Evolutionary conservation across 306 rosid species (phyloP), one percentile per base, ranked within the genome.

Genomic region (Aeschynomene evenia): DNA sequence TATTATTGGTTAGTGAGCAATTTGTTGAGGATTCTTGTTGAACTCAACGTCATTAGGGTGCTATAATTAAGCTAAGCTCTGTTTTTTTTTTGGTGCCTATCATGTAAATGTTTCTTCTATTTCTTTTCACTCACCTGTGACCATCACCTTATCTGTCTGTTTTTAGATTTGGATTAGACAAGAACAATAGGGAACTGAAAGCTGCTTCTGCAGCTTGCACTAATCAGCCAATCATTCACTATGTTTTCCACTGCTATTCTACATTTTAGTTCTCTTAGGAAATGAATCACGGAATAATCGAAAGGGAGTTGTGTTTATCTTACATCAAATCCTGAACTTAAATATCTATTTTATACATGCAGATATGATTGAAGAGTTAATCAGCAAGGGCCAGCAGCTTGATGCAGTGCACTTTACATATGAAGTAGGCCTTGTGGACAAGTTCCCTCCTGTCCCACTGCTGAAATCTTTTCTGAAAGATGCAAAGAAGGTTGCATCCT

Each of bases 301-400:
- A 23, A 39, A 54, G 15, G 26, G 65, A 6, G 13, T 0, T 15
- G 16, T 43, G 50, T 43, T 5, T 43, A 9, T 39, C 4, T 14
- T 39, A 5, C 48, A 11, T 40, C 7, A 11, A 14, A n/a, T 4
- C 7, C 22, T 60, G 39, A 39, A 55, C 67, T 31, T 13, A 1
- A 8, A 53, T 23, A 24, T 48, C 11, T 6, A 9, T 19, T 40
- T 74, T 12, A 14, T 67, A 5, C 48, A 20, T 66, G 71, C 88
- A 95, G 99, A 89, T 80, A 91, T 95, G 94, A 95, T 95, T 80
- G 83, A 86, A 76, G 99, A 95, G 81, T 76, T 95, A 59, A 91
- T 95, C 78, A 86, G 96, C 74, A 89, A 79, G 65, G 99, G 99
- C n/a, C 97, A 95, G 75, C 99, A 95, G 83, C 99, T 95, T 77